A percentile compares a stretch with the other conserved stretches of the same genome.
Evolutionary conservation across 2,329 filamentous ascomycete genomes (phyloP).

Genomic region (Calonectria hongkongensis): DNA sequence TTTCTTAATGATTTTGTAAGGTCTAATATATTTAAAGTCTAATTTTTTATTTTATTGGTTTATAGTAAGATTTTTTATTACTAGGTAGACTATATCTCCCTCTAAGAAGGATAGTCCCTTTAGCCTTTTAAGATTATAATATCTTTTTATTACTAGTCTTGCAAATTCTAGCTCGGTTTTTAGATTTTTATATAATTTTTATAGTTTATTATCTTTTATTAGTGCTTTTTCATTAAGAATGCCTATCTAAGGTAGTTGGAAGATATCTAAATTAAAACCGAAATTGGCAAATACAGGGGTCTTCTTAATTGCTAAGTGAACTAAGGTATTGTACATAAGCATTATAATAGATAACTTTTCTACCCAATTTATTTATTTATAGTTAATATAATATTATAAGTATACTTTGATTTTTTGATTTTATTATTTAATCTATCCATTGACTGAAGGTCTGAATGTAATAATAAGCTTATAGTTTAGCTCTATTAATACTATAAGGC

Average conservation of each 20-base stretch:
- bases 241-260: background rate
- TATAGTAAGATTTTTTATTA: constrained; percentile 1
- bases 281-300: constrained; percentile 34
- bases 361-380: constrained; percentile 29
- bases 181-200: background rate
- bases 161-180: constrained; percentile 38
- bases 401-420: constrained; percentile 28
- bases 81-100: background rate
- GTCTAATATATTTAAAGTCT: background rate
- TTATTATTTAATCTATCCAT: background rate
- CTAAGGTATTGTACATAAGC: constrained; percentile 26
- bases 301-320: constrained; percentile 15
- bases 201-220: background rate
- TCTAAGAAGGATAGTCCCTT: background rate
- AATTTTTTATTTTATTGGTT: background rate
- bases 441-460: background rate
- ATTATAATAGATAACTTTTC: constrained; percentile 20
- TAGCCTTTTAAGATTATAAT: constrained; percentile 4
- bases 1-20: background rate
- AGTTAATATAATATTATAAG: constrained; percentile 33
- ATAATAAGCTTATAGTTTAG: constrained; percentile 25
- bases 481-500: constrained; percentile 24
- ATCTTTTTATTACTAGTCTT: background rate
- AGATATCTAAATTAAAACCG: constrained; percentile 34
- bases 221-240: background rate